Base-by-base conservation (phyloP, 1,139 yeast species). In the Saccharomyces hybrid region DNA sequence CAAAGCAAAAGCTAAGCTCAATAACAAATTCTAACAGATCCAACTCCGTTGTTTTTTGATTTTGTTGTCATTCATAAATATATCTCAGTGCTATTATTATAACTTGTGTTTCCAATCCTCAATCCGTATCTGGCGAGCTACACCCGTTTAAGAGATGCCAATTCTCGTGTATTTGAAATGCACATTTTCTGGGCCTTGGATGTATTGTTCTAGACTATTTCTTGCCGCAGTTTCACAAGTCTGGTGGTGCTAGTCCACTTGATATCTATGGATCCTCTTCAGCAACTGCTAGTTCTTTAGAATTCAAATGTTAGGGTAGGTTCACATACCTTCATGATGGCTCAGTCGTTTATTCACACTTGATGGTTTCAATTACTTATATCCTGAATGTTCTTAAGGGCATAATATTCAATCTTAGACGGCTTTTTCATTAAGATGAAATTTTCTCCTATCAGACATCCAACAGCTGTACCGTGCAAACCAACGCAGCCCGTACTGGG, bases 31-130 rank as follows among this genome's bases (percentile, higher is more conserved):
- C 25, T 47, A 47, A 11, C 29, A 16, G 14, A 28, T 1, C 13
- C 23, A 93, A 82, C 1, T 32, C 14, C 20, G 0, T 11, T 32
- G 14, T 32, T 32, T 32, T 1, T 32, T 32, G 0, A 11, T 32
- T 32, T 32, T n/a, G 2, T 9, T 28, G 4, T 28, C 31, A 28
- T 5, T 91, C 84, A 75, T 85, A 83, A 65, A 89, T 96, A 74
- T 89, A 73, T 89, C 96, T 77, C 23, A 20, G 23, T 20, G 23
- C 23, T 20, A 20, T 20, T 20, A 3, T 20, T 20, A 20, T 20
- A 20, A 20, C 23, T 20, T 20, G 23, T 20, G 23, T 20, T 3
- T 20, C 23, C 23, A 20, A 20, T 89, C 96, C 85, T 91, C 89
- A 14, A 13, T 20, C 4, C 23, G 23, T 20, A 20, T 20, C 23